These are phyloP conservation scores for Psilocybe cubensis DNA, from an alignment of 768 basidiomycete genomes.

Conservation along the genomic window DNA sequence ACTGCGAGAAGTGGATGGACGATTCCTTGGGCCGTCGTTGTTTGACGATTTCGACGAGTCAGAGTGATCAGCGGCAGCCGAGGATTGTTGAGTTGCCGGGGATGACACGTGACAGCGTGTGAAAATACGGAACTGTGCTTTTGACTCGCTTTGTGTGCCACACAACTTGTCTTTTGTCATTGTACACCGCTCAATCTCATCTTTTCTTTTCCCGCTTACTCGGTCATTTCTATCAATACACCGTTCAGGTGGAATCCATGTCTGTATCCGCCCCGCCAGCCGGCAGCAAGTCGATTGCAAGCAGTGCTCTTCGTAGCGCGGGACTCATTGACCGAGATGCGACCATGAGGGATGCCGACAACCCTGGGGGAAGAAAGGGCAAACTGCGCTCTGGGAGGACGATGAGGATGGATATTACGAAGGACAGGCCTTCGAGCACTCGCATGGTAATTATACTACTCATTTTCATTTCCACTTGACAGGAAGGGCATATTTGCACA, in stretches of 20 bases:
- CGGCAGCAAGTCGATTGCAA: constrained; percentile 59
- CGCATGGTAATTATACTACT: constrained; percentile 72
- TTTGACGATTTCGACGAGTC: constrained; percentile 25
- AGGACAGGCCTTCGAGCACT: constrained; percentile 50
- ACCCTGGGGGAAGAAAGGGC: constrained; percentile 75
- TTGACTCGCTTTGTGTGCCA: constrained; percentile 40
- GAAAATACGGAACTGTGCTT: constrained; percentile 25
- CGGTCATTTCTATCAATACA: constrained; percentile 10
- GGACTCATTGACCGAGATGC: constrained; percentile 80
- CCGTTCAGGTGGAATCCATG: constrained; percentile 16
- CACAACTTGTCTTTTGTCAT: constrained; percentile 22
- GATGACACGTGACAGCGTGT: constrained; percentile 26
- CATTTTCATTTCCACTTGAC: constrained; percentile 31
- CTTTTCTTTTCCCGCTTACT: constrained; percentile 4
- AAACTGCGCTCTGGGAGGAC: constrained; percentile 64
- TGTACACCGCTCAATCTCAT: constrained; percentile 8
- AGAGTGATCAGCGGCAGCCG: constrained; percentile 17
- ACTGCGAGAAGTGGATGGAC: constrained; percentile 32
- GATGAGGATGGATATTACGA: constrained; percentile 59
- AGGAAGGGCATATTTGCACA: constrained; percentile 33
- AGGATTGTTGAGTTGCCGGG: not conserved
- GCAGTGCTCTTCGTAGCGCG: constrained; percentile 66
- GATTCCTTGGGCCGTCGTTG: constrained; percentile 35
- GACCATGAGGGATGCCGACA: constrained; percentile 75
- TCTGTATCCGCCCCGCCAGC: constrained; percentile 63